phyloP scores from a whole-genome alignment of 371 early-diverging fungal species.

The Cokeromyces recurvatus region DNA sequence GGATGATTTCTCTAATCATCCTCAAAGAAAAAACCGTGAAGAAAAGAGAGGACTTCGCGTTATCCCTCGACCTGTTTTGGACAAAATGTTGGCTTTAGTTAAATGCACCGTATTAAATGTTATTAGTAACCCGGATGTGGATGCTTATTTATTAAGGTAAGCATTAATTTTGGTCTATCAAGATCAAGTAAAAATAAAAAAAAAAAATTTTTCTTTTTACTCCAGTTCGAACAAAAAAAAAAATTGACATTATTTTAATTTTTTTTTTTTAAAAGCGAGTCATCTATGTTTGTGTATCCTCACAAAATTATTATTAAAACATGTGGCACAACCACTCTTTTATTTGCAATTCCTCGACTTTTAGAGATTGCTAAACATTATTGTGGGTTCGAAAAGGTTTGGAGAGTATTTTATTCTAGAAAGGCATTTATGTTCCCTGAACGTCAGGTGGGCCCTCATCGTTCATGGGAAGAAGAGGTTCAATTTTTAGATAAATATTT shows the following conservation, averaged over 20 bases:
- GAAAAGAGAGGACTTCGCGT: slow-evolving; percentile 63
- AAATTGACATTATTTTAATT: not conserved
- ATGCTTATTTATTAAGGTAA: slow-evolving; percentile 88
- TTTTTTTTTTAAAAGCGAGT: slow-evolving; percentile 61
- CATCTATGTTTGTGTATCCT: slow-evolving; percentile 94
- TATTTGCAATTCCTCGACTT: slow-evolving; percentile 80
- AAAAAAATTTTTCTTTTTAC: slow-evolving; percentile 9
- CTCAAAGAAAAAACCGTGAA: not conserved
- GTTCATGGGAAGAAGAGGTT: slow-evolving; percentile 89
- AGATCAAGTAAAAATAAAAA: not conserved
- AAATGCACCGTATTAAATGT: slow-evolving; percentile 88
- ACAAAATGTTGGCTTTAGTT: slow-evolving; percentile 87
- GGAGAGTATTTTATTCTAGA: slow-evolving; percentile 91
- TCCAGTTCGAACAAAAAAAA: not conserved
- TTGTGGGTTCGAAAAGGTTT: slow-evolving; percentile 68
- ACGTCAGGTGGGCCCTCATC: slow-evolving; percentile 83
- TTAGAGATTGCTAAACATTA: slow-evolving; percentile 75
- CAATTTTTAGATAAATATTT: slow-evolving; percentile 64
- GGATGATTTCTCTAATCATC: slow-evolving; percentile 14
- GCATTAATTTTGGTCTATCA: no score
- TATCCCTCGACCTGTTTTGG: slow-evolving; percentile 77
- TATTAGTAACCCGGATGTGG: slow-evolving; percentile 70
- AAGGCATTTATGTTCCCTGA: slow-evolving; percentile 96
- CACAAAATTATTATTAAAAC: slow-evolving; percentile 94
- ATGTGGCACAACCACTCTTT: slow-evolving; percentile 93